Evolutionary conservation across 345 rosid genomes (phyloP).

Genomic region (Moricandia moricandioides): DNA sequence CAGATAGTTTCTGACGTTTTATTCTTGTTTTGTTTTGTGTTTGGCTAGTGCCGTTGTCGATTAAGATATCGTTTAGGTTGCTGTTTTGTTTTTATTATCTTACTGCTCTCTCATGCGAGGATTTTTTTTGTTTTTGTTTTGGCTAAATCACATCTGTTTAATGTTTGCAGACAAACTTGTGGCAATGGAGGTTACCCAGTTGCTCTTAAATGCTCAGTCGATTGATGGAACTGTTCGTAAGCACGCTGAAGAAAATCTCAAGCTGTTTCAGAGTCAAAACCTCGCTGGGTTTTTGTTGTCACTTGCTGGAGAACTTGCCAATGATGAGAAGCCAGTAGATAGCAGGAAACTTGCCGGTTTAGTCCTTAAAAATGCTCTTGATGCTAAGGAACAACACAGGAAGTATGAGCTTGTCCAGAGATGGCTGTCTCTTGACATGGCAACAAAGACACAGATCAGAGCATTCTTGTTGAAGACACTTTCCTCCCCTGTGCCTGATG

Average conservation of each 20-base stretch:
- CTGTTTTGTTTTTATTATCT: not conserved
- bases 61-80: too few relatives aligned
- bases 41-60: not conserved
- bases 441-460: constrained; percentile 63
- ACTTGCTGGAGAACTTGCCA: constrained; percentile 61
- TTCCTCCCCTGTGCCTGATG: constrained; percentile 57
- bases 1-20: not conserved
- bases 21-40: too few relatives aligned
- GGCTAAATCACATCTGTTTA: not conserved
- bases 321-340: constrained; percentile 70
- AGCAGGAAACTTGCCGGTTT: constrained; percentile 73
- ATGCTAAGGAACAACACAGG: constrained; percentile 76
- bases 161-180: constrained; percentile 25
- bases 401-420: constrained; percentile 70
- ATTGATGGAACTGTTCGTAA: constrained; percentile 64
- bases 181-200: constrained; percentile 63
- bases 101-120: not conserved
- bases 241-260: constrained; percentile 69
- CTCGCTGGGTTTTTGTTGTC: constrained; percentile 60
- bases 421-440: constrained; percentile 58
- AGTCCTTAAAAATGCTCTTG: constrained; percentile 64
- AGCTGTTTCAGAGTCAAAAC: constrained; percentile 70
- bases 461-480: constrained; percentile 56
- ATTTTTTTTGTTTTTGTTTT: not conserved
- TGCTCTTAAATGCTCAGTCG: constrained; percentile 73